Conservation (phyloP, 345 rosid genomes). For the Salix udensis region DNA sequence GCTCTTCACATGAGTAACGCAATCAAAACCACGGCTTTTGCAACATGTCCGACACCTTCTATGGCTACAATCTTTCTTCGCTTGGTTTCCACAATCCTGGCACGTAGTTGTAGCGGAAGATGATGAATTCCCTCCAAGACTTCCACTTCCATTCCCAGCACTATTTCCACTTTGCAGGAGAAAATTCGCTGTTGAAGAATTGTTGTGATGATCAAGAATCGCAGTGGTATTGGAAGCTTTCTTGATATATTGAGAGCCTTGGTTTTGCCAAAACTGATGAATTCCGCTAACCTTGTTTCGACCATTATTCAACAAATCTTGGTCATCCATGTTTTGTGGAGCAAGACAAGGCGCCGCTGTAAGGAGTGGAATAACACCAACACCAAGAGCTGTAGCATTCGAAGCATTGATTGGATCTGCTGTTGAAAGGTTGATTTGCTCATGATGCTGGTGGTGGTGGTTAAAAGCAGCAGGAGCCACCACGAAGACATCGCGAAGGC, state of each 20-base stretch:
- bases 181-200: conserved; percentile 27
- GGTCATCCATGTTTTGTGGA: conserved; percentile 50
- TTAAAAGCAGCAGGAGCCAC: conserved; percentile 68
- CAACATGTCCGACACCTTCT: conserved; percentile 93
- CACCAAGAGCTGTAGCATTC: conserved; percentile 65
- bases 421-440: conserved; percentile 28
- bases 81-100: conserved; percentile 98
- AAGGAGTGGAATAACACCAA: conserved; percentile 73
- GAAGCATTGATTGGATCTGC: conserved; percentile 36
- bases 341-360: conserved; percentile 50
- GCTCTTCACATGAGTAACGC: conserved; percentile 92
- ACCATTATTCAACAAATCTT: conserved; percentile 34
- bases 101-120: conserved; percentile 68
- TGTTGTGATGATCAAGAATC: conserved; percentile 32
- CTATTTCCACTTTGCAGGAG: conserved; percentile 24
- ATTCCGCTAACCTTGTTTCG: conserved; percentile 46
- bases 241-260: conserved; percentile 18
- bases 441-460: conserved; percentile 50
- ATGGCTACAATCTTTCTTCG: conserved; percentile 86
- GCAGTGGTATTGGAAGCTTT: conserved; percentile 34
- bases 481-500: conserved; percentile 64
- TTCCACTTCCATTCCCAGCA: conserved; percentile 25
- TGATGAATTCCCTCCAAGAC: conserved; percentile 23
- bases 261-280: conserved; percentile 71
- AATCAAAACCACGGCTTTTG: conserved; percentile 87